Base-by-base conservation (phyloP, 495 filamentous ascomycete genomes). In the Podospora sp. region DNA sequence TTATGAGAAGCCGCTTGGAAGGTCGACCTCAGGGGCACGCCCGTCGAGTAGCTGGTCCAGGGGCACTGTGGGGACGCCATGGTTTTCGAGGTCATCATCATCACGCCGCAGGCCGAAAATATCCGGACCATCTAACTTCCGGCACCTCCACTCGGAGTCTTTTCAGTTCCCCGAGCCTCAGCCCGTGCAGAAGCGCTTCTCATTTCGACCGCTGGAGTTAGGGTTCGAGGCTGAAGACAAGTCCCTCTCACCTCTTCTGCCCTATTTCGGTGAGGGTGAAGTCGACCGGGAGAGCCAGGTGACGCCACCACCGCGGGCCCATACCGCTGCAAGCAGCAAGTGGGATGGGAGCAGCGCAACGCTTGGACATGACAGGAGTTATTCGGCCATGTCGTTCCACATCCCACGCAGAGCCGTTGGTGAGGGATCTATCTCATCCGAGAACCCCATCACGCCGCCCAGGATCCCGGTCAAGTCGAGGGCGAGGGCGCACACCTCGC, bases 131-230 rank as follows among this genome's bases (percentile, higher is more conserved):
- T 78, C 80, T 18, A 75, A 84, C 68, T 84, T 84, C 66, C 81
- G 82, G 49, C 82, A 84, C 70, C 68, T 84, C 25, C 74, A 82
- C 56, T 80, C 80, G 36, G 80, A 82, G 53, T 82, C 82, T 0
- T 82, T 83, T 63, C 81, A 81, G 60, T 77, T 79, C 59, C 78
- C 79, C 18, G 25, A 62, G 24, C 63, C 49, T 53, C 68, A 57
- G 60, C 65, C 40, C 26, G 68, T 21, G 5, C 69, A 65, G 46
- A 72, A 57, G 25, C 66, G 51, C 59, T 53, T 14, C 57, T 76
- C 82, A 18, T 92, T 92, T 76, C 84, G 85, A 40, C 90, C 91
- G 12, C 81, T 95, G 46, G 87, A 94, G 77, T 82, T 96, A 59
- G 92, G 86, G 77, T 91, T 96, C 65, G 88, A 91, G 72, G 74